phyloP scores from a whole-genome alignment of 495 filamentous ascomycete genomes.

The Aspergillus avenaceus region DNA sequence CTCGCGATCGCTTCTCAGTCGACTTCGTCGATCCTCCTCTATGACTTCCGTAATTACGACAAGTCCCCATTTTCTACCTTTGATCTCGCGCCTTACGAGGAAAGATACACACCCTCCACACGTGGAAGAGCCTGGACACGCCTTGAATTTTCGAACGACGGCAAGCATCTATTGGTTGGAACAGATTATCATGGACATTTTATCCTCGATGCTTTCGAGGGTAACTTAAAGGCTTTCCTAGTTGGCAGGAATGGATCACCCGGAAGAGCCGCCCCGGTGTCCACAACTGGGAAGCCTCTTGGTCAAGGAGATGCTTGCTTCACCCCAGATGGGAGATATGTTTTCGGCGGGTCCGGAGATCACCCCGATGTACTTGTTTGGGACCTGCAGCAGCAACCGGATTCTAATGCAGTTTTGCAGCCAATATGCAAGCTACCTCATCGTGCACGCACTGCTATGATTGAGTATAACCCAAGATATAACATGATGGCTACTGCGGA shows the following conservation, averaged over 20 bases:
- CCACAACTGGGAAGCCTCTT: conserved; percentile 41
- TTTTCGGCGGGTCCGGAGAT: conserved; percentile 70
- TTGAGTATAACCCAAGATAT: conserved; percentile 84
- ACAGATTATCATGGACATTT: conserved; percentile 80
- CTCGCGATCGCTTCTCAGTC: conserved; percentile 86
- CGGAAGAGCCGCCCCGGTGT: conserved; percentile 43
- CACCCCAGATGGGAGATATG: conserved; percentile 78
- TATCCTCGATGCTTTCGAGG: conserved; percentile 85
- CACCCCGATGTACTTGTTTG: conserved; percentile 73
- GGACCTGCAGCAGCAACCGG: conserved; percentile 62
- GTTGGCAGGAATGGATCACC: conserved; percentile 39
- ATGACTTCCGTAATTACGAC: conserved; percentile 90
- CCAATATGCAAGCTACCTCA: conserved; percentile 63
- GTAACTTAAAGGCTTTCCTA: conserved; percentile 64
- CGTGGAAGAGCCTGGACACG: conserved; percentile 67
- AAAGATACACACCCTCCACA: conserved; percentile 49
- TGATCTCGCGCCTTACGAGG: conserved; percentile 61
- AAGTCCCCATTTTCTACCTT: conserved; percentile 85
- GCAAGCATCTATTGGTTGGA: conserved; percentile 76
- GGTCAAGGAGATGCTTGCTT: conserved; percentile 84
- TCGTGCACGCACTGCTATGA: conserved; percentile 62
- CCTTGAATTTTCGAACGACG: conserved; percentile 92
- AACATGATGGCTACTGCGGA: conserved; percentile 89
- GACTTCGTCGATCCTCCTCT: conserved; percentile 74
- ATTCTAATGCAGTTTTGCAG: conserved; percentile 52